Base-by-base conservation (phyloP, 306 rosid genomes). In the Cucumis sativus region DNA sequence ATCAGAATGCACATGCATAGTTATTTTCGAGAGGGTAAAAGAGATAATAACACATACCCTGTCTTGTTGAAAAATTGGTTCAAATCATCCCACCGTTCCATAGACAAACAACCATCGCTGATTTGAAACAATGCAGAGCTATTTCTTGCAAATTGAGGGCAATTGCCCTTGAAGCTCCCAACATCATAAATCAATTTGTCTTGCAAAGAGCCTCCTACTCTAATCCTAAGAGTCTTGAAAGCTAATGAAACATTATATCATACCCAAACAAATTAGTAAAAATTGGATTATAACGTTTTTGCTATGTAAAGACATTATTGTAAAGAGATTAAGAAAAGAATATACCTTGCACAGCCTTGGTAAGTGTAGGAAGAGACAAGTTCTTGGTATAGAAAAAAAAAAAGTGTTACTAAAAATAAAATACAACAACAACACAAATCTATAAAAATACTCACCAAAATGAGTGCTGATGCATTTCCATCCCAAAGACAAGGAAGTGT, bases 151-250 rank as follows among this genome's bases (percentile, higher is more conserved):
- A 91, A 94, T 43, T 84, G 87, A 74, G 74, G 91, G 78, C 98
- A 94, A 41, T 89, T 82, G 2, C 61, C 81, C 82, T 88, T 87
- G 85, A 91, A 85, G 76, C 58, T 77, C 79, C 89, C 98, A 74
- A 85, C 83, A 70, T 86, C 90, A 56, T 94, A 94, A 87, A 90
- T 61, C 64, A 94, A 90, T 78, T 61, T 93, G 73, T 94, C 98
- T 92, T 94, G 95, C 88, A 94, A 83, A 74, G 95, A 89, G 49
- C 98, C 98, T 84, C 98, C 98, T 56, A 91, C 39, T 87, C 98
- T 85, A 85, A 94, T 85, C 86, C 98, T 91, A 80, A 94, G 78
- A 75, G 84, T 88, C 84, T 85, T 80, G 86, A 94, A 81, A 75
- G 94, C 98, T 93, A 88, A 79, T 84, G 30, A 74, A 79, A 79